Evolutionary conservation across 257 asterid genomes (phyloP), one percentile per base, ranked within the genome.

Genomic region (Capsicum pubescens): DNA sequence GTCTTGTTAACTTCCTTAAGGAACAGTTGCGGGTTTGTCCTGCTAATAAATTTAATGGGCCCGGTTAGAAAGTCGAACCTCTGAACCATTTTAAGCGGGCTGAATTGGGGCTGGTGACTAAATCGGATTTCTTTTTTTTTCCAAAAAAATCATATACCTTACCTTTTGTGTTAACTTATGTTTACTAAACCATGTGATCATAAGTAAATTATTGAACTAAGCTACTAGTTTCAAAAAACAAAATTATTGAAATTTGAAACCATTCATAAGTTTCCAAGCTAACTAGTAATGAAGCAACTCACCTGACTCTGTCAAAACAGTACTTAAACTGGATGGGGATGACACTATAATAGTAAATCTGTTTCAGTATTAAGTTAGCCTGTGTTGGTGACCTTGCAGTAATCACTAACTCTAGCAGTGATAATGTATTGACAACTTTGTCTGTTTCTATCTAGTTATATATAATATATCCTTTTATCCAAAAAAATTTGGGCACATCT

Each of bases 1-100:
- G 54, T 68, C 77, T 52, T 68, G 77, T 68, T 39, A 68, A 68
- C 77, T 68, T 42, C 21, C 26, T 68, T 39, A 39, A 69, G 55
- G 54, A 26, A 15, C 54, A 68, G 54, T 39, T 68, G 14, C 19
- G 77, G 54, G 54, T 69, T 39, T 54, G 11, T 69, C 77, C 77
- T 39, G 54, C 77, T 69, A 39, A 69, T 39, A 69, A 39, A 68
- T 69, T 69, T 39, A 39, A 69, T 69, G 32, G 77, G 13, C 54
- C 77, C 7, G 7, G 54, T 10, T 42, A 52, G 48, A 42, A 69
- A 69, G 13, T 15, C 6, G 77, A 69, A 39, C 54, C 54, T 8
- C 54, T 36, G 77, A 39, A 42, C 55, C 77, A 36, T 69, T 39
- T 68, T 69, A 39, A 69, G 77, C 32, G 4, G 54, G 77, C 77